These are phyloP conservation scores for Trichomonas gallinae DNA, from an alignment of 208 protist species.

Conservation along the genomic window DNA sequence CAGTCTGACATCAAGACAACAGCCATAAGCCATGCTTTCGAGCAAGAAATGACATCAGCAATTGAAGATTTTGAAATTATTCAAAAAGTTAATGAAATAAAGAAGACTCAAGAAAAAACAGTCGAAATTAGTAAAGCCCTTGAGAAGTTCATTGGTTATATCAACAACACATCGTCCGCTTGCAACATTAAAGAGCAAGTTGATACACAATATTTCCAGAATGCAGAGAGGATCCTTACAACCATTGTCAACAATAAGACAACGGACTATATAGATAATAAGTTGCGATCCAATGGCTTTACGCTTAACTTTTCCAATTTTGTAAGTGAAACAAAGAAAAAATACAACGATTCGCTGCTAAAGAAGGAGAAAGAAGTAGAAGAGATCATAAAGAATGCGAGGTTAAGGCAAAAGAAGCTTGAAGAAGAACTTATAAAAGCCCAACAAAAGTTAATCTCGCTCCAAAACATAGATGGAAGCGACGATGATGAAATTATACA, in stretches of 20 bases:
- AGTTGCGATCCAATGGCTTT: not conserved
- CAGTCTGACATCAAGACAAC: not conserved
- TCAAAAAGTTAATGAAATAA: not conserved
- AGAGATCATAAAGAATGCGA: not conserved
- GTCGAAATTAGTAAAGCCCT: not conserved
- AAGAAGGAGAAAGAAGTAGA: not conserved
- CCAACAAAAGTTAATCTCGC: not conserved
- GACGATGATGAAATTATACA: not conserved
- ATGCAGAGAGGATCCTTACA: not conserved
- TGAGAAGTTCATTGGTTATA: not conserved
- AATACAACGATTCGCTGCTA: not conserved
- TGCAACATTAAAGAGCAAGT: not conserved
- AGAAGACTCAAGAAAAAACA: not conserved
- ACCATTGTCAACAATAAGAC: not conserved
- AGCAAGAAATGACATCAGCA: not conserved
- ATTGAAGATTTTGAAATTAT: not conserved
- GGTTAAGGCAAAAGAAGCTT: not conserved
- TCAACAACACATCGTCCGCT: not conserved
- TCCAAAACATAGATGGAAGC: not conserved
- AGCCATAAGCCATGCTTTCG: not conserved
- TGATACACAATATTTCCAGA: not conserved
- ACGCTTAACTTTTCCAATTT: not conserved
- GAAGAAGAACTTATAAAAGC: not conserved
- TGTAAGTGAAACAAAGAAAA: not conserved
- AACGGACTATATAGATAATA: not conserved